phyloP scores from a whole-genome alignment of 2,329 filamentous ascomycete species.

The Fusarium sp. region DNA sequence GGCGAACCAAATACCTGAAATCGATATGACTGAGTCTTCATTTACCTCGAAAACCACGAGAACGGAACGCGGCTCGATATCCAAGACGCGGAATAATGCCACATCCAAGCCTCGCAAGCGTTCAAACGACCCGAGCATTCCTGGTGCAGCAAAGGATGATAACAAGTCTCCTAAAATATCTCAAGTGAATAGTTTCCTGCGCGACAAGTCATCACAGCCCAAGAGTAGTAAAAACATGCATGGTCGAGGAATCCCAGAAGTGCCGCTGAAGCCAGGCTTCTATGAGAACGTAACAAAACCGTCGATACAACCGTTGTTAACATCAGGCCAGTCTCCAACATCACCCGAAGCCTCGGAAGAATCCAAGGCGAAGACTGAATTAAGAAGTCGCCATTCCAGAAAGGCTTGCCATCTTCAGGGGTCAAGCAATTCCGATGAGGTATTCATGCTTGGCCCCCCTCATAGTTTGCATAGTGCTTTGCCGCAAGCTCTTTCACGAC shows the following conservation, averaged over 20 bases:
- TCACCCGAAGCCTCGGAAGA: constrained; percentile 11
- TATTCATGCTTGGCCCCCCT: background rate
- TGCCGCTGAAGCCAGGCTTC: constrained; percentile 50
- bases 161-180: constrained; percentile 45
- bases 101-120: constrained; percentile 45
- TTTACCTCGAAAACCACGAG: constrained; percentile 11
- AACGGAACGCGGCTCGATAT: constrained; percentile 15
- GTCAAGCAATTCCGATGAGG: background rate
- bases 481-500: constrained; percentile 64
- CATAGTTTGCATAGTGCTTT: constrained; percentile 48
- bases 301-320: constrained; percentile 10
- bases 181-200: constrained; percentile 43
- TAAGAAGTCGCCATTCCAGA: constrained; percentile 35
- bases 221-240: constrained; percentile 44
- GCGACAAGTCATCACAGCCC: constrained; percentile 49
- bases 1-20: constrained; percentile 3
- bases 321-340: background rate
- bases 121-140: constrained; percentile 47
- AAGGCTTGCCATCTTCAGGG: constrained; percentile 1
- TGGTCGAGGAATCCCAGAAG: constrained; percentile 47
- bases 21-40: constrained; percentile 6
- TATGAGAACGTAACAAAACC: constrained; percentile 52
- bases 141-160: constrained; percentile 43
- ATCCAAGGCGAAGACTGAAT: constrained; percentile 36
- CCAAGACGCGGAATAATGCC: constrained; percentile 20